These are phyloP conservation scores for Ramaria sp. DNA, from an alignment of 768 basidiomycete species.

Conservation along the genomic window DNA sequence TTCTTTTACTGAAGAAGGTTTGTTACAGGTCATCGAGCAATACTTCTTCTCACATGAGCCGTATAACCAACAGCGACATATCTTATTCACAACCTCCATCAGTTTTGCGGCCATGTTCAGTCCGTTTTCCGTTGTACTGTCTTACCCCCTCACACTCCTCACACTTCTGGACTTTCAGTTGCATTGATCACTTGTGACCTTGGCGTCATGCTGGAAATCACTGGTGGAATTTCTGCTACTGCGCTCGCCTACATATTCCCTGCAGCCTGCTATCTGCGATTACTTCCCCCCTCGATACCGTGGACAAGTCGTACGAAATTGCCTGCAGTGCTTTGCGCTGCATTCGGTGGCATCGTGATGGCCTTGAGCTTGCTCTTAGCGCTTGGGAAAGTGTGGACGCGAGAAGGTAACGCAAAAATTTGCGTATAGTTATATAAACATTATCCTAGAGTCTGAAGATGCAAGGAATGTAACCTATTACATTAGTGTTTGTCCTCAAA, in stretches of 20 bases:
- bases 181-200: constrained; percentile 91
- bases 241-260: constrained; percentile 91
- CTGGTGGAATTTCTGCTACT: constrained; percentile 91
- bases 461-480: background rate
- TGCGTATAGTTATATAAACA: constrained; percentile 34
- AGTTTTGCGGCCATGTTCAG: constrained; percentile 74
- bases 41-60: constrained; percentile 87
- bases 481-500: too few relatives aligned
- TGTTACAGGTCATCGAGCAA: constrained; percentile 75
- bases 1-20: background rate
- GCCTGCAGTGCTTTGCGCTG: constrained; percentile 60
- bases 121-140: constrained; percentile 26
- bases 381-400: constrained; percentile 67
- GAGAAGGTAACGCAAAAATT: constrained; percentile 59
- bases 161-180: constrained; percentile 37
- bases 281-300: constrained; percentile 41
- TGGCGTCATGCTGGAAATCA: constrained; percentile 96
- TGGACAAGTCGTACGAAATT: constrained; percentile 66
- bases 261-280: constrained; percentile 75
- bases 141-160: background rate
- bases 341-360: constrained; percentile 72
- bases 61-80: constrained; percentile 73
- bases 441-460: background rate
- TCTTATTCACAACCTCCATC: constrained; percentile 84
- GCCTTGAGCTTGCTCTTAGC: constrained; percentile 67